These are phyloP conservation scores for Cyclocybe cylindracea DNA, from an alignment of 768 basidiomycete genomes.

Conservation along the genomic window DNA sequence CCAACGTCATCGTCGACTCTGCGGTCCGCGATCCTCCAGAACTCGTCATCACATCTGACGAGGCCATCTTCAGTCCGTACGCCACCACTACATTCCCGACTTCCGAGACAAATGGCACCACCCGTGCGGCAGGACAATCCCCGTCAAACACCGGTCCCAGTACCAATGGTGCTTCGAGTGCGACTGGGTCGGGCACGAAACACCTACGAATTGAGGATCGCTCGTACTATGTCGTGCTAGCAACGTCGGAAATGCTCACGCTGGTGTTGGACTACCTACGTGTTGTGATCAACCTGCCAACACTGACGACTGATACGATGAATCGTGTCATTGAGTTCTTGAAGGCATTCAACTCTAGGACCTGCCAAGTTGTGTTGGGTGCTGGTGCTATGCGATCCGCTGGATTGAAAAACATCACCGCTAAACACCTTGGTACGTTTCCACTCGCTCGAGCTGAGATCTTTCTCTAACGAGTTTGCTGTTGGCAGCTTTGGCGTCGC, in stretches of 20 bases:
- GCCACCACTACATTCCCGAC: conserved; percentile 13
- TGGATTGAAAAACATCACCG: conserved; percentile 96
- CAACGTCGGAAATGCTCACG: conserved; percentile 73
- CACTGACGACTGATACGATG: conserved; percentile 96
- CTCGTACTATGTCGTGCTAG: conserved; percentile 82
- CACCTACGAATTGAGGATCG: conserved; percentile 80
- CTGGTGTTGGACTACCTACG: conserved; percentile 85
- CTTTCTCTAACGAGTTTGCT: conserved; percentile 5
- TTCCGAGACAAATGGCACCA: conserved; percentile 7
- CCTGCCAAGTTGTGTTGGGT: conserved; percentile 96
- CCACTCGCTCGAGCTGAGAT: background rate
- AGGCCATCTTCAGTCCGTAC: conserved; percentile 24
- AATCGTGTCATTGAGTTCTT: conserved; percentile 91
- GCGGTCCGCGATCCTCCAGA: conserved; percentile 83
- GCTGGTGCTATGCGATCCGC: conserved; percentile 99
- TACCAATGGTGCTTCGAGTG: conserved; percentile 2
- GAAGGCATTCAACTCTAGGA: conserved; percentile 97
- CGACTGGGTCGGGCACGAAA: conserved; percentile 41
- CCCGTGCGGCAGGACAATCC: background rate
- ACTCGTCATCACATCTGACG: conserved; percentile 43
- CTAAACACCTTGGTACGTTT: conserved; percentile 83
- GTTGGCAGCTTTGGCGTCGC: conserved; percentile 83
- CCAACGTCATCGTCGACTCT: conserved; percentile 73
- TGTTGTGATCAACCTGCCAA: conserved; percentile 83
- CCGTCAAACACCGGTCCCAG: background rate